Conservation (phyloP, 2,329 filamentous ascomycete genomes). For the Fusarium sp. region DNA sequence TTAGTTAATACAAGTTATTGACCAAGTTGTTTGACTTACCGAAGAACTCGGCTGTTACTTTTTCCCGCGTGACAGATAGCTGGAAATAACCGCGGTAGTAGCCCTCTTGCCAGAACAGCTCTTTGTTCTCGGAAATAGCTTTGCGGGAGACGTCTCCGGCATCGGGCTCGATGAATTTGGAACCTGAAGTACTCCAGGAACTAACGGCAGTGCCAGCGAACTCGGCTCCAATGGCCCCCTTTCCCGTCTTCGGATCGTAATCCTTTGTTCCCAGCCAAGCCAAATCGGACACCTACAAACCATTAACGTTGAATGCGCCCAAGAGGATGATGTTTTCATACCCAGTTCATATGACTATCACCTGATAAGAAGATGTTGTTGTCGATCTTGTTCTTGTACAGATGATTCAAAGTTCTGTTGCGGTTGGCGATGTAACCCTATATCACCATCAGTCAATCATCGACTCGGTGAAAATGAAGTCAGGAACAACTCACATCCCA, state of each 20-base stretch:
- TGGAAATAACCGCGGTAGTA: constrained; percentile 11
- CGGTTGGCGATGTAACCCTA: constrained; percentile 12
- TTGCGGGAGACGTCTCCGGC: neutral
- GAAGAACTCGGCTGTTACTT: constrained; percentile 4
- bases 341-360: constrained; percentile 15
- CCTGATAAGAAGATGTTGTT: constrained; percentile 5
- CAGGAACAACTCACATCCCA: neutral
- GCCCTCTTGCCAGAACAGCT: neutral
- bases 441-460: rapidly evolving
- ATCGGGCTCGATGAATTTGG: neutral
- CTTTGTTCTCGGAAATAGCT: neutral
- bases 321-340: neutral
- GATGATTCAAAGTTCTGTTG: constrained; percentile 9
- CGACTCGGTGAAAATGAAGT: rapidly evolving
- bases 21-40: neutral
- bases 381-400: constrained; percentile 4
- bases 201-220: constrained; percentile 5
- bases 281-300: neutral
- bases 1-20: rapidly evolving
- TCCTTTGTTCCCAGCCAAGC: constrained; percentile 4
- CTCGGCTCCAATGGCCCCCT: constrained; percentile 4
- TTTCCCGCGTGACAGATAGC: neutral
- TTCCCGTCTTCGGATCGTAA: constrained; percentile 1
- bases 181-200: neutral
- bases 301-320: neutral